A percentile compares a stretch with the other conserved stretches of the same genome.
These are phyloP conservation scores for Apiospora saccharicola DNA, from an alignment of 2,329 filamentous ascomycete species.

Conservation along the genomic window DNA sequence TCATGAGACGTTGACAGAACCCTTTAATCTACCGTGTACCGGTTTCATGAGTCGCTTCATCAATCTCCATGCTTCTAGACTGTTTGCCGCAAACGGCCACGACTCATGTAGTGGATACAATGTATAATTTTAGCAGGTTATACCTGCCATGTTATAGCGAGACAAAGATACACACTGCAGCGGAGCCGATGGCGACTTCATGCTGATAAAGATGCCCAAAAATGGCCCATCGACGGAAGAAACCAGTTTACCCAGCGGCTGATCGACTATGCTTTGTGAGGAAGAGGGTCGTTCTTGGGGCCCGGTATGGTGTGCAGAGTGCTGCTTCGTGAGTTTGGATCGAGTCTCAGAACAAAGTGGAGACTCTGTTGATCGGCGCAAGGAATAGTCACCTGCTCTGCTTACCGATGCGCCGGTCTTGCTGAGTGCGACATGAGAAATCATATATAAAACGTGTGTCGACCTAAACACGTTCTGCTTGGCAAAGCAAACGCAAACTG, in stretches of 20 bases:
- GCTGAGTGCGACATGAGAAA: background rate
- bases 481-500: slow-evolving; percentile 11
- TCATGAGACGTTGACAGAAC: slow-evolving; percentile 20
- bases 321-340: background rate
- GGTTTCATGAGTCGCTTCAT: slow-evolving; percentile 16
- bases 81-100: background rate
- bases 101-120: background rate
- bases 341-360: slow-evolving; percentile 9
- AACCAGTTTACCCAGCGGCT: background rate
- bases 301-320: background rate
- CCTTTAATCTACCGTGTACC: background rate
- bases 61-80: slow-evolving; percentile 2
- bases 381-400: background rate
- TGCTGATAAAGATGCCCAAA: background rate
- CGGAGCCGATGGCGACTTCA: background rate
- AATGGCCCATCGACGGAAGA: background rate
- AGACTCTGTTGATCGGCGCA: background rate
- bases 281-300: background rate
- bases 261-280: background rate
- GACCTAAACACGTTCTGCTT: background rate
- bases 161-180: background rate
- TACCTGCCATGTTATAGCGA: background rate
- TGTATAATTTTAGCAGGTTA: background rate
- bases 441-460: background rate
- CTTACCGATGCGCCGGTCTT: background rate